Base-by-base conservation (phyloP, 345 rosid genomes). In the Lumnitzera racemosa region DNA sequence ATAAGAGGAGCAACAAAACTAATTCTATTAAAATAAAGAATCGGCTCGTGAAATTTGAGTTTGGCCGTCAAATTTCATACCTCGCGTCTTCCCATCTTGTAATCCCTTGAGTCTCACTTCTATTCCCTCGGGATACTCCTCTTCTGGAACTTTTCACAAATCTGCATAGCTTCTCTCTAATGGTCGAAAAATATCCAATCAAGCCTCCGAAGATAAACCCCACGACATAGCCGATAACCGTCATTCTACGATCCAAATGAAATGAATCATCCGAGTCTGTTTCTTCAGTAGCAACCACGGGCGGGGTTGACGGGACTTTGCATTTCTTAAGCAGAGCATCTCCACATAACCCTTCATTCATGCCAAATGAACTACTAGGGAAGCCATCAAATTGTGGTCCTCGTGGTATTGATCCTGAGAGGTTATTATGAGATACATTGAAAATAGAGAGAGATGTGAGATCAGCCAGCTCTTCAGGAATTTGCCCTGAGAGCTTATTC, bases 381-480 rank as follows among this genome's bases (percentile, higher is more conserved):
- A 52, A 52, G 17, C 25, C 25, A 52, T 52, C 55, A 16, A 52
- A 17, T 9, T 52, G 55, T 52, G 25, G 20, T 25, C 55, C 55
- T 52, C 25, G 20, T 6, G 55, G 55, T 52, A 52, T 52, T 16
- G 55, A 12, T 25, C 55, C 55, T 16, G 23, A 52, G 55, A 52
- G 55, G 17, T 52, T 17, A 25, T 52, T 52, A 25, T 52, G 55
- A 52, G 55, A 52, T 12, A 52, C 55, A 52, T 52, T 52, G 55
- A 52, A 52, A 7, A 16, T 25, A 16, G 17, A 23, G n/a, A 52
- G 15, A 25, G 25, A 52, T 10, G 55, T 52, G 11, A 52, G 25
- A 23, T 16, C 25, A 16, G 55, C 17, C 13, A 52, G 25, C 13
- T 52, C 27, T 1, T 5, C 13, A 52, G 55, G 55, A 25, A 52